Percentiles rank a stretch among this genome's conserved stretches.
Conservation (phyloP, 305 asterid species). For the Stenogyne calaminthoides region DNA sequence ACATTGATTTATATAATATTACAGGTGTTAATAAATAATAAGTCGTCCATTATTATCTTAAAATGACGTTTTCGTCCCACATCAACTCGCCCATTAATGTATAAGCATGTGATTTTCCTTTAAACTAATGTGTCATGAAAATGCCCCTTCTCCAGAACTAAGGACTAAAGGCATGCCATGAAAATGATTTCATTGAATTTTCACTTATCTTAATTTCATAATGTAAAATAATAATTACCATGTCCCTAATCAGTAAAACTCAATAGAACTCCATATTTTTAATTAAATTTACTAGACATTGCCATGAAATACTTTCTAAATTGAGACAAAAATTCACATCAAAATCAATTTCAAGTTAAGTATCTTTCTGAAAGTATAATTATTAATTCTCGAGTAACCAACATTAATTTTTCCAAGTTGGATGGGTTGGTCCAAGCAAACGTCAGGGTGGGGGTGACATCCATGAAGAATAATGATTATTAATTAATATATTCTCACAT, state of each 20-base stretch:
- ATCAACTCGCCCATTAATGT: not conserved
- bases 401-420: not conserved
- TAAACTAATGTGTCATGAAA: not conserved
- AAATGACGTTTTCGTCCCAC: not conserved
- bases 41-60: not conserved
- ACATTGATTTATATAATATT: not conserved
- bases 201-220: not conserved
- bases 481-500: conserved; percentile 8
- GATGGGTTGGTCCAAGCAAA: conserved; percentile 14
- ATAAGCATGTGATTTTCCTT: conserved; percentile 1
- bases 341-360: not conserved
- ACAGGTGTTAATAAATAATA: not conserved
- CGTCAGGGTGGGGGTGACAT: conserved; percentile 22
- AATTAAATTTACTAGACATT: not conserved
- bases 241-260: no score
- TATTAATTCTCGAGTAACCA: conserved; percentile 12
- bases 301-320: not conserved
- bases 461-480: conserved; percentile 12
- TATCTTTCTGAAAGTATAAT: not conserved
- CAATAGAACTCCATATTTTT: no score
- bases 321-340: not conserved
- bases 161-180: no score
- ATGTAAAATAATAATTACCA: not conserved
- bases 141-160: no score
- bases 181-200: no score